Conservation (phyloP, 2,329 filamentous ascomycete species). For the Nothophaeocryptopus gaeumannii region DNA sequence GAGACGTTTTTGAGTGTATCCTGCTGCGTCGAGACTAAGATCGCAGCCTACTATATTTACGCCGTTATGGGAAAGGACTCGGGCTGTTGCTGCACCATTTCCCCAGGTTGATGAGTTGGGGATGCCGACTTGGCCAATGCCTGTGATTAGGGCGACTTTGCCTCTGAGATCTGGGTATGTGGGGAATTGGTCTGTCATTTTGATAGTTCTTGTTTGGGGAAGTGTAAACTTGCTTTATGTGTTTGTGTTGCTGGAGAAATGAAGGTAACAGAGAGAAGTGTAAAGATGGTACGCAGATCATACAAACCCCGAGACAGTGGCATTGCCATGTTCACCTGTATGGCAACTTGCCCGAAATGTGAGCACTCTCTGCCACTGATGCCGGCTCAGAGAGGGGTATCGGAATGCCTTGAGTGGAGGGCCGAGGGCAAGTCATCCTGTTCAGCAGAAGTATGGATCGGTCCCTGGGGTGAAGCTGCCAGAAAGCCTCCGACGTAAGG, state of each 20-base stretch:
- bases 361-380: neutral
- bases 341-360: conserved; percentile 7
- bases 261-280: no score
- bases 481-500: neutral
- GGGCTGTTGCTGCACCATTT: conserved; percentile 52
- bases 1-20: conserved; percentile 34
- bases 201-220: neutral
- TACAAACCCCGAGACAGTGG: conserved; percentile 11
- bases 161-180: conserved; percentile 36
- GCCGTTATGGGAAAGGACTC: conserved; percentile 47
- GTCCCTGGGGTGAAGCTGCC: neutral
- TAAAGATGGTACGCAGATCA: no score
- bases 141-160: conserved; percentile 48
- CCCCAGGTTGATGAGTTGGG: conserved; percentile 45
- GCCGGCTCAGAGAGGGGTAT: conserved; percentile 15
- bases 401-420: conserved; percentile 2
- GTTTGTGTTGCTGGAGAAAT: no score
- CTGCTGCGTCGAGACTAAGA: conserved; percentile 25
- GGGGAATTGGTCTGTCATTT: conserved; percentile 21
- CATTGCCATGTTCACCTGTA: no score
- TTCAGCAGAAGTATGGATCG: neutral
- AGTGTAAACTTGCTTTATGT: neutral
- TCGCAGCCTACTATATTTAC: conserved; percentile 46
- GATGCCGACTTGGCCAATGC: conserved; percentile 43
- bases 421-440: conserved; percentile 10